phyloP scores from a whole-genome alignment of 2,329 filamentous ascomycete genomes.

The Saccharata proteae region DNA sequence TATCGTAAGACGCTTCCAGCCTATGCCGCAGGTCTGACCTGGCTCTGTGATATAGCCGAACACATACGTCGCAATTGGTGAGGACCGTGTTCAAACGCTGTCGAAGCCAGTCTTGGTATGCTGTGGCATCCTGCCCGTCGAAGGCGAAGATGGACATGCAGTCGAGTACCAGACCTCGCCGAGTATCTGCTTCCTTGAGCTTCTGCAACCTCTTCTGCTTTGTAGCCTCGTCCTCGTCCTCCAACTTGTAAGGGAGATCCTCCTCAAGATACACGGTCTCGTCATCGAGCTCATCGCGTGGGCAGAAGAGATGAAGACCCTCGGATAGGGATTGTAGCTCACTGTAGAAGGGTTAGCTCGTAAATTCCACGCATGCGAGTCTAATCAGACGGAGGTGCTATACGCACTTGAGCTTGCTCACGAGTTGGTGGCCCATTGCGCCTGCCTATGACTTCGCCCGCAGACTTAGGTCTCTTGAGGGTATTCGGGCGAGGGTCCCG shows the following conservation, averaged over 20 bases:
- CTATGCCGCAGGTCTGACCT: constrained; percentile 27
- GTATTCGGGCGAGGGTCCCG: constrained; percentile 16
- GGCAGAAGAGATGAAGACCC: constrained; percentile 37
- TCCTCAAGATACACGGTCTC: constrained; percentile 31
- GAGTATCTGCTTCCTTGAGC: constrained; percentile 26
- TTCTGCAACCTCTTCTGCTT: constrained; percentile 18
- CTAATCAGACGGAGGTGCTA: too few species aligned
- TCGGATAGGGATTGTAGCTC: constrained; percentile 25
- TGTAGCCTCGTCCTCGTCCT: constrained; percentile 17
- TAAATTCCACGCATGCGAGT: too few species aligned
- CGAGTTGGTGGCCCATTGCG: constrained; percentile 7
- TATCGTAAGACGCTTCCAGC: constrained; percentile 31
- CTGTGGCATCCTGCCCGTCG: constrained; percentile 33
- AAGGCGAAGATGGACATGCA: constrained; percentile 35
- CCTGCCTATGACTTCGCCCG: too few species aligned
- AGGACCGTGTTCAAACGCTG: constrained; percentile 29
- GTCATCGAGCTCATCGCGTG: constrained; percentile 24
- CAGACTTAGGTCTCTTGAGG: constrained; percentile 5
- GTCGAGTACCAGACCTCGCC: constrained; percentile 29
- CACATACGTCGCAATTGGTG: constrained; percentile 36
- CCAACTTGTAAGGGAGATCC: constrained; percentile 24
- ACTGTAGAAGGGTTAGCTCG: constrained; percentile 13
- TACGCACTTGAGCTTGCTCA: constrained; percentile 7
- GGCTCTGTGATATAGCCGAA: constrained; percentile 35
- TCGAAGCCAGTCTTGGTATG: constrained; percentile 29